Conservation (phyloP, 2,329 filamentous ascomycete genomes). For the Apiospora saccharicola region DNA sequence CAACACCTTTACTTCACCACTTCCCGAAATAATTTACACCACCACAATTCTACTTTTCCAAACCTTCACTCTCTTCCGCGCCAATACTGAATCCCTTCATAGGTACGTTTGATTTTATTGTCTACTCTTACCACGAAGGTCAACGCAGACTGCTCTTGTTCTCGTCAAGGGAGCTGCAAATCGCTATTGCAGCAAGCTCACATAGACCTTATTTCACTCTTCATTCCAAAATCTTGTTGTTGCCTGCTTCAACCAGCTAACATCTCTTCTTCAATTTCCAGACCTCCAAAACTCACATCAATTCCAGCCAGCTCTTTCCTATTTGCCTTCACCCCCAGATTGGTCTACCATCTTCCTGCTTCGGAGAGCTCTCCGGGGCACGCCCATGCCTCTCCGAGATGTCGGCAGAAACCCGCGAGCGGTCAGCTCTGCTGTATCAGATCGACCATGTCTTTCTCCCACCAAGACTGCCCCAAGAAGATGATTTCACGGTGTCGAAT, state of each 20-base stretch:
- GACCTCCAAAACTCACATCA: neutral
- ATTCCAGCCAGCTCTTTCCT: neutral
- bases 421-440: slow-evolving; percentile 17
- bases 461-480: neutral
- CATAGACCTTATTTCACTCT: neutral
- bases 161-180: neutral
- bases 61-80: neutral
- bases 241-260: neutral
- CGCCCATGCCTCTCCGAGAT: neutral
- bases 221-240: neutral
- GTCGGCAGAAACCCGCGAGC: neutral
- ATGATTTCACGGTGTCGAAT: slow-evolving; percentile 11
- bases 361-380: neutral
- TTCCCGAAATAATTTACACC: neutral
- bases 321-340: neutral
- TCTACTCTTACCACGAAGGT: neutral
- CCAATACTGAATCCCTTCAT: neutral
- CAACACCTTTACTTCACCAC: neutral
- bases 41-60: neutral
- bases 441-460: slow-evolving; percentile 22
- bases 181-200: neutral
- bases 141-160: neutral
- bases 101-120: neutral
- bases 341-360: neutral
- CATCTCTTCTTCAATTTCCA: neutral